Evolutionary conservation across 169 alveolate species (phyloP).

Genomic region (Cryptosporidium sp.): DNA sequence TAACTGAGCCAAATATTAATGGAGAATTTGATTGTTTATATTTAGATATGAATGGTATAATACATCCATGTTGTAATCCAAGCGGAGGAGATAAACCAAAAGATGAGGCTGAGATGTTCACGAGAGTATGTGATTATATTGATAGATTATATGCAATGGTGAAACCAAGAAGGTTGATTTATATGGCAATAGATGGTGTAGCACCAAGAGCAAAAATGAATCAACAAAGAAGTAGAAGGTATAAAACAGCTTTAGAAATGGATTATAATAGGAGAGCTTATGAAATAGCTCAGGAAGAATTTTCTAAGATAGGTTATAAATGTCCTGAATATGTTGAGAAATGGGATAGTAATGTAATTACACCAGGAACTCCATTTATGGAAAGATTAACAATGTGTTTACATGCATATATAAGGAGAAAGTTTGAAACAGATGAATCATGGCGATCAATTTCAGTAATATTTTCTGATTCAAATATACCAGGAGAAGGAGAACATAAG

Average conservation of each 20-base stretch:
- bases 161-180: conserved; percentile 93
- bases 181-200: conserved; percentile 99
- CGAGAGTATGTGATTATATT: conserved; percentile 91
- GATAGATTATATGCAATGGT: conserved; percentile 93
- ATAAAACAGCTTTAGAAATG: conserved; percentile 87
- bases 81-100: conserved; percentile 88
- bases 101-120: conserved; percentile 93
- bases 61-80: conserved; percentile 98
- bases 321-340: conserved; percentile 78
- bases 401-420: conserved; percentile 88
- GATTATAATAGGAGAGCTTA: conserved; percentile 83
- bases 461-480: conserved; percentile 96
- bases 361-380: conserved; percentile 99
- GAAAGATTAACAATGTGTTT: conserved; percentile 80
- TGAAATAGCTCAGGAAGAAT: conserved; percentile 80
- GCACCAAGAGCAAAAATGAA: conserved; percentile 99
- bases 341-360: conserved; percentile 98
- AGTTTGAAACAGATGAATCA: conserved; percentile 88
- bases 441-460: conserved; percentile 93
- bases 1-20: conserved; percentile 83
- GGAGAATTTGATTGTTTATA: conserved; percentile 97
- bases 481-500: conserved; percentile 99
- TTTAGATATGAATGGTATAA: conserved; percentile 99
- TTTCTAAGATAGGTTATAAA: conserved; percentile 78
- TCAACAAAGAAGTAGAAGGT: conserved; percentile 97